phyloP scores from a whole-genome alignment of 1,284 basidiomycete species.

The Cryptococcus hybrid region DNA sequence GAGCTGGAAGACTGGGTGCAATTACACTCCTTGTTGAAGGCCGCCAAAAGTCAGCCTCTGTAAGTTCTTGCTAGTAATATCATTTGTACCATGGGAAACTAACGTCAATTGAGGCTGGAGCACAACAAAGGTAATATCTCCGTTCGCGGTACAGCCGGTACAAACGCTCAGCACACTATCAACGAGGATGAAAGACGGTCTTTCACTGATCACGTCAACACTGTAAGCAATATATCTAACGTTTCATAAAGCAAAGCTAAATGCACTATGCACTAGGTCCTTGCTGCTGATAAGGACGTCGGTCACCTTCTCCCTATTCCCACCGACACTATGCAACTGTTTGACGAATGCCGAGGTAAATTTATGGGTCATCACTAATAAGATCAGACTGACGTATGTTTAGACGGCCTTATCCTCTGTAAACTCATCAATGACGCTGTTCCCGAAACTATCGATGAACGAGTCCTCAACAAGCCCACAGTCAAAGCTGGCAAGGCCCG shows the following conservation, averaged over 20 bases:
- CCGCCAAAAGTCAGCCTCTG: slow-evolving; percentile 40
- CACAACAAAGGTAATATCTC: slow-evolving; percentile 85
- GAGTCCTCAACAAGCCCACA: slow-evolving; percentile 89
- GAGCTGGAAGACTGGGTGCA: slow-evolving; percentile 98
- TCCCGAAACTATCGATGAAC: slow-evolving; percentile 97
- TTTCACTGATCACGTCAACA: slow-evolving; percentile 97
- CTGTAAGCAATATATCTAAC: slow-evolving; percentile 54
- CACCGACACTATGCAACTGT: slow-evolving; percentile 98
- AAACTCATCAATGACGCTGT: slow-evolving; percentile 99
- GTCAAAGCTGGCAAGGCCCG: slow-evolving; percentile 59
- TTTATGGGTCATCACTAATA: neutral
- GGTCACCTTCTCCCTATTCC: slow-evolving; percentile 84
- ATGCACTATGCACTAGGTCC: slow-evolving; percentile 58
- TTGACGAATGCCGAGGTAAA: slow-evolving; percentile 81
- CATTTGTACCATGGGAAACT: slow-evolving; percentile 17
- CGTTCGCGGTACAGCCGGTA: slow-evolving; percentile 84
- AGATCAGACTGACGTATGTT: neutral
- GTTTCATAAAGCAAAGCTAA: neutral
- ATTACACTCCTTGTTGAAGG: slow-evolving; percentile 40
- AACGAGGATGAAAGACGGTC: slow-evolving; percentile 95
- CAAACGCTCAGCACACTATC: slow-evolving; percentile 95
- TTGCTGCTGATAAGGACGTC: slow-evolving; percentile 86
- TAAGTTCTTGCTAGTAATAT: slow-evolving; percentile 14
- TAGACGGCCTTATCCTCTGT: slow-evolving; percentile 90
- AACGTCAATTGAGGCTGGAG: slow-evolving; percentile 58